Percentiles rank a stretch among this genome's conserved stretches.
These are phyloP conservation scores for Fusarium pseudograminearum DNA, from an alignment of 2,329 filamentous ascomycete genomes.

Conservation along the genomic window DNA sequence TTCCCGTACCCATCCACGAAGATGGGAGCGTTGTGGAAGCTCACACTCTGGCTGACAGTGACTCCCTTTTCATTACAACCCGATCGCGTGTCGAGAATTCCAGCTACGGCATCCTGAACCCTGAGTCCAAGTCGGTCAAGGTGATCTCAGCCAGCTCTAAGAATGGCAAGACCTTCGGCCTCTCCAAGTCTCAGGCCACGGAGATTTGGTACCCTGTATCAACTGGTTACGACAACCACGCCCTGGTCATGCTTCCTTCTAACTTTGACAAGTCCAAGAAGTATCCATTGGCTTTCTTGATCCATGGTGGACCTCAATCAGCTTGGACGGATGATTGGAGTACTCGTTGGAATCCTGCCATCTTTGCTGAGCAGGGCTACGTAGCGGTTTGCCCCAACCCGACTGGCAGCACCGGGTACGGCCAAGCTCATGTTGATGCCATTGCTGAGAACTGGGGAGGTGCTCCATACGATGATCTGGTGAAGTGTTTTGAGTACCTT, in stretches of 20 bases:
- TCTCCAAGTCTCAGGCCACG: conserved; percentile 71
- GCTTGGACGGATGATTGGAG: conserved; percentile 82
- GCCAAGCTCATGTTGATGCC: conserved; percentile 79
- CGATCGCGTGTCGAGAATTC: conserved; percentile 79
- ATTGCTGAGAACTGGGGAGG: conserved; percentile 88
- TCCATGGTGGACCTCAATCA: conserved; percentile 86
- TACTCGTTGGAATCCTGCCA: conserved; percentile 86
- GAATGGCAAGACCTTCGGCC: conserved; percentile 73
- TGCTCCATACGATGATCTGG: conserved; percentile 84
- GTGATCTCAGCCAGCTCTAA: conserved; percentile 74
- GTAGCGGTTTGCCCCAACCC: conserved; percentile 85
- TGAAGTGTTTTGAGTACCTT: conserved; percentile 81
- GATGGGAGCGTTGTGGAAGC: conserved; percentile 68
- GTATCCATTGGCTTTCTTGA: conserved; percentile 82
- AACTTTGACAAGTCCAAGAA: conserved; percentile 76
- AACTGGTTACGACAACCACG: conserved; percentile 74
- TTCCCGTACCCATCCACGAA: conserved; percentile 63
- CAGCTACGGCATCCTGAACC: conserved; percentile 71
- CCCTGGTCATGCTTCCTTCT: conserved; percentile 73
- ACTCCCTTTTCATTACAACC: conserved; percentile 72
- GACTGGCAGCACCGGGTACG: conserved; percentile 85
- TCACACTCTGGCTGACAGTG: conserved; percentile 61
- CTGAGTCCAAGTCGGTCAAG: conserved; percentile 51
- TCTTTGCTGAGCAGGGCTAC: conserved; percentile 90
- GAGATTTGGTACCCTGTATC: conserved; percentile 78